Evolutionary conservation across 495 filamentous ascomycete species (phyloP), one percentile per base, ranked within the genome.

Genomic region (Pyrenopolyporus hunteri): DNA sequence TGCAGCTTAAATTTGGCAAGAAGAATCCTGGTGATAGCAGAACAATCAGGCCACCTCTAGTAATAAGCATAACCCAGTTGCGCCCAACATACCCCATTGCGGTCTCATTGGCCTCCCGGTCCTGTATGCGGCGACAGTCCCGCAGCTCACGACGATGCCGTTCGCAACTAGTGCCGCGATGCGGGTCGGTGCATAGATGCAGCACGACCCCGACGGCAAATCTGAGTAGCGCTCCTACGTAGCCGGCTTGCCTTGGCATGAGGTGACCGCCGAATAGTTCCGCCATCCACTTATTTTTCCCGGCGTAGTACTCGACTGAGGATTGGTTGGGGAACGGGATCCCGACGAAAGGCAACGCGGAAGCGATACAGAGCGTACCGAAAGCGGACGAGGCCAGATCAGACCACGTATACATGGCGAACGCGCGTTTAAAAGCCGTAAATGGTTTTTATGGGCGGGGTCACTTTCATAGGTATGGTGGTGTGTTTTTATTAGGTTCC

Each of bases 161-260:
- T 62, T 62, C 3, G 40, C 35, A 10, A 47, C 14, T 11, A 66
- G 29, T 1, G 63, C 52, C 2, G 35, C 46, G 19, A 53, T 0
- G 8, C 63, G 63, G 10, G 57, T 66, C 9, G 63, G 52, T 10
- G 19, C 46, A 13, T 66, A 58, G n/a, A 66, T 48, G 20, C 52
- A 62, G 23, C 44, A 45, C 22, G 54, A 58, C 9, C 63, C 63
- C 2, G 37, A 57, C 52, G 6, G n/a, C 32, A 23, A 65, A 6
- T 32, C 56, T 16, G 2, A 65, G 45, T 6, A 42, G 13, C 1
- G 62, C 62, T 14, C 44, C 17, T 0, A 44, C 44, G 19, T 52
- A 57, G 1, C 56, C 56, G 5, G 56, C 62, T 26, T 65, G 62
- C 13, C 13, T 57, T 2, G 62, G 56, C 6, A 56, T 60, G 2